Conservation (phyloP, 1,284 basidiomycete genomes). For the Apiotrichum montevideense region DNA sequence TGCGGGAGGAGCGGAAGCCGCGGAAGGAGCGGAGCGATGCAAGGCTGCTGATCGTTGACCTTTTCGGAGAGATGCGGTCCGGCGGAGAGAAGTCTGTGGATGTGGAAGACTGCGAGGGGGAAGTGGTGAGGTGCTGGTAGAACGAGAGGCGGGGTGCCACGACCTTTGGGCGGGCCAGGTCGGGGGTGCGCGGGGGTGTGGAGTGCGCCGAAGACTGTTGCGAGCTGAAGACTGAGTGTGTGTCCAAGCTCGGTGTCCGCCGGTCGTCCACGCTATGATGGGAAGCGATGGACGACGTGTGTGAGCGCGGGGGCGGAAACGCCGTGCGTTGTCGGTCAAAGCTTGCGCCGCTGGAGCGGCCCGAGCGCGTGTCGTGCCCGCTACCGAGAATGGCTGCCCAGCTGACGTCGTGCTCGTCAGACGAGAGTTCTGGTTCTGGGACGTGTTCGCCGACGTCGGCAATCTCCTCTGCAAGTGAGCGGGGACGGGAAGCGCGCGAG, state of each 20-base stretch:
- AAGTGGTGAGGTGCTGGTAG: neutral
- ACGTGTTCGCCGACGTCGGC: neutral
- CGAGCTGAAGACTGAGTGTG: neutral
- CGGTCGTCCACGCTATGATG: neutral
- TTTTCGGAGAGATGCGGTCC: neutral
- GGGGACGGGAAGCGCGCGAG: neutral
- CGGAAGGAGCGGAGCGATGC: neutral
- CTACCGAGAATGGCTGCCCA: neutral
- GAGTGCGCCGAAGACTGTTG: neutral
- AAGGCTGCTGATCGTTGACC: neutral
- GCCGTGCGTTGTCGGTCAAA: constrained; percentile 1
- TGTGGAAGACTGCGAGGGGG: no score
- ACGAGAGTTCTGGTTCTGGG: neutral
- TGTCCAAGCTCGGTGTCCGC: neutral
- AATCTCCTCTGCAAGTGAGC: constrained; percentile 4
- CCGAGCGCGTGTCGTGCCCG: neutral
- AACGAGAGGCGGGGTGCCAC: no score
- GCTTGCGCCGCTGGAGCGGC: neutral
- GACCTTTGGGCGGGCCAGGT: neutral
- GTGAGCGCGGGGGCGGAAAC: neutral
- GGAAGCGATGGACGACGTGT: neutral
- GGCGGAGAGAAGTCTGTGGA: no score
- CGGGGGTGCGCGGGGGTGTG: neutral
- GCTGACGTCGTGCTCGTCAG: neutral
- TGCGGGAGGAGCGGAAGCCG: neutral